These are phyloP conservation scores for Globisporangium camurandrum DNA, from an alignment of 352 stramenopile species.

Conservation along the genomic window DNA sequence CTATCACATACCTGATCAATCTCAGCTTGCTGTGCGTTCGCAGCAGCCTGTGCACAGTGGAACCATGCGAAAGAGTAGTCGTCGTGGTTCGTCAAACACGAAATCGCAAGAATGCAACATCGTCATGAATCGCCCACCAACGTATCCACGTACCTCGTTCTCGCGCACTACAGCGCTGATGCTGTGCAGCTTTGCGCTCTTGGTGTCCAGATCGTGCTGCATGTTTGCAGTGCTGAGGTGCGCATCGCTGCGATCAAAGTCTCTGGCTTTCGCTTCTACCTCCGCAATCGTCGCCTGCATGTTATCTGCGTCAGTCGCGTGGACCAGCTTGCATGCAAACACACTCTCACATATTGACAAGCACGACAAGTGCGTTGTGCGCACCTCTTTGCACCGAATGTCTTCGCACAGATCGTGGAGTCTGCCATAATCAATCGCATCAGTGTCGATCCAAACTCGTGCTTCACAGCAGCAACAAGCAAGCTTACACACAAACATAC, in stretches of 20 bases:
- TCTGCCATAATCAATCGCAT: conserved; percentile 7
- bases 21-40: conserved; percentile 5
- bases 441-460: neutral
- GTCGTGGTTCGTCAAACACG: neutral
- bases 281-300: conserved; percentile 23
- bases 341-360: neutral
- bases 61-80: neutral
- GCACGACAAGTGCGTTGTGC: neutral
- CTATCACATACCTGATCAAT: conserved; percentile 1
- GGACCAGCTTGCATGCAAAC: no score
- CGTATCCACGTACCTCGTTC: conserved; percentile 10
- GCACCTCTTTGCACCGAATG: conserved; percentile 22
- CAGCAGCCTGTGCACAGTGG: neutral
- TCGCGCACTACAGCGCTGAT: conserved; percentile 3
- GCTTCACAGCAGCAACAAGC: neutral
- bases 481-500: neutral
- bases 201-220: conserved; percentile 9
- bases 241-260: conserved; percentile 6
- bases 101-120: neutral
- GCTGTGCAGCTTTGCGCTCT: conserved; percentile 2
- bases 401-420: conserved; percentile 19
- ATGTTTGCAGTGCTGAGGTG: conserved; percentile 3
- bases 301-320: conserved; percentile 7
- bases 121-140: no score
- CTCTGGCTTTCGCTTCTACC: conserved; percentile 18